These are phyloP conservation scores for Podospora fimiseda DNA, from an alignment of 495 filamentous ascomycete genomes.

Conservation along the genomic window DNA sequence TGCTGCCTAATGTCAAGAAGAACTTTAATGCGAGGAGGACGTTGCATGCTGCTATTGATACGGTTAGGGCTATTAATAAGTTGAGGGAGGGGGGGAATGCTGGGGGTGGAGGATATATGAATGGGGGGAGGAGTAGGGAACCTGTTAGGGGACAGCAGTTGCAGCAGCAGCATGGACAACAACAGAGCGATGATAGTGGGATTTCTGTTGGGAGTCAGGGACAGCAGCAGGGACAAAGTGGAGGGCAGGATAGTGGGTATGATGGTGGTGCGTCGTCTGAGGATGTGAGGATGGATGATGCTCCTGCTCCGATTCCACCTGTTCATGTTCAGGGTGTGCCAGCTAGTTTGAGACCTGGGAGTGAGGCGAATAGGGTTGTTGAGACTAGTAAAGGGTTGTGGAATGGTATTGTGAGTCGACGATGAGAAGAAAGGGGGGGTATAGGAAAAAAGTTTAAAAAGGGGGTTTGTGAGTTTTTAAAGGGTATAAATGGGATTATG, in stretches of 20 bases:
- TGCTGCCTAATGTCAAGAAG: conserved; percentile 92
- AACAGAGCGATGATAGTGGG: conserved; percentile 28
- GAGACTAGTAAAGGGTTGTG: conserved; percentile 31
- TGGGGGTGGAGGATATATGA: conserved; percentile 49
- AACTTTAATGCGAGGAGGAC: conserved; percentile 97
- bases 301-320: not conserved
- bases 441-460: no score
- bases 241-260: conserved; percentile 33
- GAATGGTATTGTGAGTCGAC: conserved; percentile 20
- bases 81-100: conserved; percentile 66
- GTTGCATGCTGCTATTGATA: conserved; percentile 94
- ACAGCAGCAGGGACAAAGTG: conserved; percentile 21
- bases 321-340: conserved; percentile 15
- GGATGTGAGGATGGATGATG: conserved; percentile 9
- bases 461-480: no score
- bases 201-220: conserved; percentile 20
- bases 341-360: conserved; percentile 27
- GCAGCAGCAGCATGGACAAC: conserved; percentile 2
- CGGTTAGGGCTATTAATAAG: conserved; percentile 97
- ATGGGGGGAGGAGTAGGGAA: conserved; percentile 41
- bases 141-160: conserved; percentile 16
- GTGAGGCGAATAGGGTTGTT: conserved; percentile 24
- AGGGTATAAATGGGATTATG: no score
- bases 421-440: conserved; percentile 8
- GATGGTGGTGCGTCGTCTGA: conserved; percentile 30